Evolutionary conservation across 164 flowering plant species (phyloP), one percentile per base, ranked within the genome.

Genomic region (Saururus chinensis): DNA sequence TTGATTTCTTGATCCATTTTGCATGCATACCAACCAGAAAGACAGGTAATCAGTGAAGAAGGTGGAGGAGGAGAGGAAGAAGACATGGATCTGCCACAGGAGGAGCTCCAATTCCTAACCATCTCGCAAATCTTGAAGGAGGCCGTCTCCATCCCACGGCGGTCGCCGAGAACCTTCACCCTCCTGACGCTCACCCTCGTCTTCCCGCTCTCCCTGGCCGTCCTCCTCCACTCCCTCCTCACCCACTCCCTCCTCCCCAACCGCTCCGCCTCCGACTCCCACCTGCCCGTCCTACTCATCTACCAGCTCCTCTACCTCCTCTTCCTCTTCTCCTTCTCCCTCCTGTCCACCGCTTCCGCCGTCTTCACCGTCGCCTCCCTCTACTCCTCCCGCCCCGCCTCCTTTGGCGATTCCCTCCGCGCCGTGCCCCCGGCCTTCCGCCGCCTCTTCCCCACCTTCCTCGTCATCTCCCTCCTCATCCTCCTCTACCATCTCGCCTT

Each of bases 291-390:
- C 25, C 84, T 92, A 54, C 64, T 86, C 56, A 6, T 66, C 64
- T 75, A 76, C 73, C 93, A 87, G 68, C 80, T 86, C 80, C 68
- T 40, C 53, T 89, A 89, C 79, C 82, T 87, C 60, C 66, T 86
- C 65, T 89, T 89, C 78, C 83, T 92, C 70, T 89, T 89, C 68
- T 80, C 85, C 51, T 89, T 89, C 82, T 89, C 96, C n/a, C 89
- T 89, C 48, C 84, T 92, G 64, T 89, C 96, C 70, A 92, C 98
- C 21, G 95, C 95, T 16, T 96, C 96, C 14, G 91, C 83, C 35
- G 96, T 92, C 63, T 89, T 89, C 85, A 82, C 96, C 17, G 95
- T 84, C 30, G 98, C 98, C 40, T 87, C 96, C 7, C 73, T 89
- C 67, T 89, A 86, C 81, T 77, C 98, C 26, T 71, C 82, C 53